These are phyloP conservation scores for Fusarium subtropicale DNA, from an alignment of 2,329 filamentous ascomycete species.

Conservation along the genomic window DNA sequence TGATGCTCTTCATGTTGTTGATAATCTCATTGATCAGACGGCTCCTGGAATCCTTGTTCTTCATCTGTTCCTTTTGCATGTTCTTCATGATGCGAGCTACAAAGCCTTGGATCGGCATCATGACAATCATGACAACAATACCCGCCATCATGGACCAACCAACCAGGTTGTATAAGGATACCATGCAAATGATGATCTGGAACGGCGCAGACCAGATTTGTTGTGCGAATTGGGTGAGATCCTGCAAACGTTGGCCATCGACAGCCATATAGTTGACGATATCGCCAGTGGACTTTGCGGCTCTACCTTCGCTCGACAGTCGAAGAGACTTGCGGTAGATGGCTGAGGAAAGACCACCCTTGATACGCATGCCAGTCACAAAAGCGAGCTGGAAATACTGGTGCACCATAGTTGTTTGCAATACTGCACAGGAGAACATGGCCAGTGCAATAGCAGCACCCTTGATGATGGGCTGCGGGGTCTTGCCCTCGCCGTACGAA, in stretches of 20 bases:
- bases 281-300: constrained; percentile 91
- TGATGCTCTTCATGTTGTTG: constrained; percentile 99
- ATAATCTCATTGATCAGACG: constrained; percentile 96
- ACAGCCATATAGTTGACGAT: constrained; percentile 99
- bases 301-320: constrained; percentile 91
- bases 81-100: constrained; percentile 95
- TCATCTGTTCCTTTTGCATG: constrained; percentile 97
- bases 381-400: constrained; percentile 98
- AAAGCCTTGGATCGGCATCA: constrained; percentile 95
- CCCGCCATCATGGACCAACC: constrained; percentile 96
- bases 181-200: constrained; percentile 95
- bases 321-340: constrained; percentile 94
- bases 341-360: constrained; percentile 86
- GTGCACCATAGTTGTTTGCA: constrained; percentile 91
- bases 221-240: constrained; percentile 94
- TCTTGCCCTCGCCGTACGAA: constrained; percentile 73
- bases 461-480: constrained; percentile 81
- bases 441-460: constrained; percentile 88
- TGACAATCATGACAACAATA: constrained; percentile 93
- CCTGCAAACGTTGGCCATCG: constrained; percentile 93
- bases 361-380: constrained; percentile 96
- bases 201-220: constrained; percentile 97
- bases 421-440: constrained; percentile 90
- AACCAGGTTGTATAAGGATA: constrained; percentile 94
- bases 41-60: constrained; percentile 96